Evolutionary conservation across 1,284 basidiomycete species (phyloP).

Genomic region (Cryptococcus hybrid): DNA sequence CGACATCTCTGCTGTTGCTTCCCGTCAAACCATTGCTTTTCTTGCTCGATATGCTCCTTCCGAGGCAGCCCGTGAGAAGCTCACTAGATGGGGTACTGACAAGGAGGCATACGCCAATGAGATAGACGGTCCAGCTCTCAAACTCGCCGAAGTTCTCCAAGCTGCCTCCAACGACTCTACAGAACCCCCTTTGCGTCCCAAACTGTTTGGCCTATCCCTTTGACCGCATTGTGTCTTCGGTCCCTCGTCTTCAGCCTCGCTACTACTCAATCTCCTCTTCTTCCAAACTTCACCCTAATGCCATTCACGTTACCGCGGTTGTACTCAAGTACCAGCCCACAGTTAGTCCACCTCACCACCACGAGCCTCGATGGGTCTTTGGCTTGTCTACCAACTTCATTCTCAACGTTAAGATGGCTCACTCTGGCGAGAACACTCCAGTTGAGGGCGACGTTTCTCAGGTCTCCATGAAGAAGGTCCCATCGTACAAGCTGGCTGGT

Average conservation of each 20-base stretch:
- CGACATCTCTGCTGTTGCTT: constrained; percentile 88
- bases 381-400: constrained; percentile 91
- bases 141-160: constrained; percentile 88
- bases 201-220: constrained; percentile 75
- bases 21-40: constrained; percentile 86
- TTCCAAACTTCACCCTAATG: constrained; percentile 82
- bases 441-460: constrained; percentile 50
- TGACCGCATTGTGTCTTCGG: constrained; percentile 89
- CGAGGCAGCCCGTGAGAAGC: constrained; percentile 67
- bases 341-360: constrained; percentile 55
- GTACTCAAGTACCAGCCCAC: constrained; percentile 85
- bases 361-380: constrained; percentile 60
- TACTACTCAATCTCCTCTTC: constrained; percentile 99
- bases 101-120: constrained; percentile 80
- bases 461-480: constrained; percentile 53
- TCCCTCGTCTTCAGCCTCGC: constrained; percentile 90
- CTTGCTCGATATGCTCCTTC: constrained; percentile 86
- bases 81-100: constrained; percentile 77
- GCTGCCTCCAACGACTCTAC: constrained; percentile 71
- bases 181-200: constrained; percentile 62
- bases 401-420: constrained; percentile 80
- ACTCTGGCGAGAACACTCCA: constrained; percentile 52
- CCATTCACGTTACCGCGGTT: constrained; percentile 93
- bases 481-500: constrained; percentile 81
- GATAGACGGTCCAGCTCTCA: constrained; percentile 78